Percentiles rank a stretch among this genome's conserved stretches.
phyloP scores from a whole-genome alignment of 371 early-diverging fungal genomes.

The Dipsacomyces acuminosporus region DNA sequence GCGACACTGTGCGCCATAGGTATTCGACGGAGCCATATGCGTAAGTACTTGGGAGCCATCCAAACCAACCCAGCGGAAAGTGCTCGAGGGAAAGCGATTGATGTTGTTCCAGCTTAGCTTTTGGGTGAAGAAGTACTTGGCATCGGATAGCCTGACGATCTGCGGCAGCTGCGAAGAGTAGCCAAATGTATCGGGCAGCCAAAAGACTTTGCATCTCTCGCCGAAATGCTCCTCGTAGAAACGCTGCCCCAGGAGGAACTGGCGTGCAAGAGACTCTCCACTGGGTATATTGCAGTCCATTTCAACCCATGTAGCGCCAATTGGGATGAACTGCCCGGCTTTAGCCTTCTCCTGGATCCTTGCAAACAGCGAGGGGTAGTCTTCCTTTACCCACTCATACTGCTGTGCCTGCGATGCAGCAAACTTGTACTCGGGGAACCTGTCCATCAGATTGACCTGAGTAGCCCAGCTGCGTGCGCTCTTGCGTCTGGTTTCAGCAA shows the following conservation, averaged over 20 bases:
- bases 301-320: slow-evolving; percentile 97
- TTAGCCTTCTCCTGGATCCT: slow-evolving; percentile 64
- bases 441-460: slow-evolving; percentile 72
- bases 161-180: slow-evolving; percentile 81
- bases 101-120: slow-evolving; percentile 97
- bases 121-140: slow-evolving; percentile 95
- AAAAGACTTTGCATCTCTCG: slow-evolving; percentile 71
- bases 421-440: slow-evolving; percentile 82
- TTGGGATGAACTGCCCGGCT: slow-evolving; percentile 78
- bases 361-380: slow-evolving; percentile 79
- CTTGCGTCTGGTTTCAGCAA: slow-evolving; percentile 94
- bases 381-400: slow-evolving; percentile 80
- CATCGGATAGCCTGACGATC: slow-evolving; percentile 70
- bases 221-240: slow-evolving; percentile 84
- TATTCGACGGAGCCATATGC: slow-evolving; percentile 79
- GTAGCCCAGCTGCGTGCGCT: slow-evolving; percentile 86
- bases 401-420: slow-evolving; percentile 92
- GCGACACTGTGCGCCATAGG: slow-evolving; percentile 61
- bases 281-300: slow-evolving; percentile 93
- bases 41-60: slow-evolving; percentile 66
- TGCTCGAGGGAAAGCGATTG: slow-evolving; percentile 92
- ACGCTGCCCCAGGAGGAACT: slow-evolving; percentile 87
- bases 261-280: slow-evolving; percentile 78
- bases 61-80: slow-evolving; percentile 79
- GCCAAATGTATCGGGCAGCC: slow-evolving; percentile 92